These are phyloP conservation scores for Parascedosporium putredinis DNA, from an alignment of 2,329 filamentous ascomycete species.

Conservation along the genomic window DNA sequence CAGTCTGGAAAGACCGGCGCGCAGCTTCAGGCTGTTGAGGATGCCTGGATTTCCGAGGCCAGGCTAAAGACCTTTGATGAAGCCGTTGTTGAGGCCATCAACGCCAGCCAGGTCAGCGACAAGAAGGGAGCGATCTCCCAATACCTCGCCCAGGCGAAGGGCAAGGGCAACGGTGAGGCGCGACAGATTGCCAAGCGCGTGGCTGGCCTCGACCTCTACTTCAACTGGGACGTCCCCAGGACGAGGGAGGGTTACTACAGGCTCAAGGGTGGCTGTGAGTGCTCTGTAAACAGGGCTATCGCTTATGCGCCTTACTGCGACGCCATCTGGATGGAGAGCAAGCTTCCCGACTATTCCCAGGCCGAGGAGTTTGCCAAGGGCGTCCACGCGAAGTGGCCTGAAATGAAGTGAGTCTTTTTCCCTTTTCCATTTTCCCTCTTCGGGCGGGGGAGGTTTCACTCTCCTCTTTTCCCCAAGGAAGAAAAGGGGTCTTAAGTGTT, in stretches of 20 bases:
- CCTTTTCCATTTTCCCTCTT: background rate
- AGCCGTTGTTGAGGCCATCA: constrained; percentile 75
- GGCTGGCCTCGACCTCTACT: constrained; percentile 73
- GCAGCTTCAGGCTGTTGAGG: constrained; percentile 83
- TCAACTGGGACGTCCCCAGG: constrained; percentile 89
- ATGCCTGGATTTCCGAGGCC: constrained; percentile 72
- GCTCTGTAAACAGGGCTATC: constrained; percentile 79
- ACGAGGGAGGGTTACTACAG: constrained; percentile 95
- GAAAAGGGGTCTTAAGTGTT: too few species aligned
- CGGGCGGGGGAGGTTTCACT: too few species aligned
- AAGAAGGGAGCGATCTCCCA: constrained; percentile 57
- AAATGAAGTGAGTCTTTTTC: constrained; percentile 68
- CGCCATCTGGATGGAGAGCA: constrained; percentile 99
- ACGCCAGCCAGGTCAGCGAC: constrained; percentile 49
- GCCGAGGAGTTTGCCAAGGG: constrained; percentile 88
- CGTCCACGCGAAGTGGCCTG: constrained; percentile 87
- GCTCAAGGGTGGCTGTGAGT: constrained; percentile 82
- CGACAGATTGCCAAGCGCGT: constrained; percentile 68
- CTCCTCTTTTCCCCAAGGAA: too few species aligned
- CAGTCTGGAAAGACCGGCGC: constrained; percentile 67
- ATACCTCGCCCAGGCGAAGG: constrained; percentile 59
- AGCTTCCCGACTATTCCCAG: constrained; percentile 83
- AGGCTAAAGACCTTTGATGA: constrained; percentile 83
- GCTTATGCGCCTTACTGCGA: constrained; percentile 91
- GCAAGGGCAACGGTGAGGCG: constrained; percentile 78